Evolutionary conservation across 2,329 filamentous ascomycete genomes (phyloP), one percentile per base, ranked within the genome.

Genomic region (Aspergillus sp.): DNA sequence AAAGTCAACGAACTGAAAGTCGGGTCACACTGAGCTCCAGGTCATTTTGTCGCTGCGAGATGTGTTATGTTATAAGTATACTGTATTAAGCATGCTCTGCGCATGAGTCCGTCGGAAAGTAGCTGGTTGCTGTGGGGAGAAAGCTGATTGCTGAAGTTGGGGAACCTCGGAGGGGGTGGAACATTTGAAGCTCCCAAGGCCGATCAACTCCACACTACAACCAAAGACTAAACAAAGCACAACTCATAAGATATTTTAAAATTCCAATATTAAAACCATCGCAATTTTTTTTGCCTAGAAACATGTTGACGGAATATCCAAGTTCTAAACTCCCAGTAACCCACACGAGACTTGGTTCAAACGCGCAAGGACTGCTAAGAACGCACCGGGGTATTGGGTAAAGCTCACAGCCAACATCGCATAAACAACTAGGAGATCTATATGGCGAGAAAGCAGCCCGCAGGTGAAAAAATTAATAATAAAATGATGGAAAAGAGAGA

Each of bases 371-470:
- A 57, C 35, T 47, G 56, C 56, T 41, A 44, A 52, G 47, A 53
- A 46, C 46, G 56, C 23, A 44, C 46, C 44, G 15, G 62, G 62
- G 62, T 64, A 64, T 64, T 63, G 59, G 48, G 55, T 11, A 52
- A 47, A 15, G 48, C 40, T 47, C 41, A 40, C 43, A 21, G 44
- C 11, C 46, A 35, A 55, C 25, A 56, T 58, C 44, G 50, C 53
- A 54, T 31, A 37, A 44, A 48, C 37, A 17, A 19, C 19, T 39
- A 52, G 50, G 27, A 63, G 45, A 56, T 63, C 61, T 63, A 63
- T 59, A 45, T 45, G 41, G 49, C 35, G 14, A 25, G 21, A 37
- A 45, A 56, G 45, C 41, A 56, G 51, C 35, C 40, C 44, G 49
- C 31, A 31, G 40, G 6, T 31, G n/a, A 39, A 56, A 37, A 40